phyloP scores from a whole-genome alignment of 176 grass and related monocot species.

The Saccharum spontaneum region DNA sequence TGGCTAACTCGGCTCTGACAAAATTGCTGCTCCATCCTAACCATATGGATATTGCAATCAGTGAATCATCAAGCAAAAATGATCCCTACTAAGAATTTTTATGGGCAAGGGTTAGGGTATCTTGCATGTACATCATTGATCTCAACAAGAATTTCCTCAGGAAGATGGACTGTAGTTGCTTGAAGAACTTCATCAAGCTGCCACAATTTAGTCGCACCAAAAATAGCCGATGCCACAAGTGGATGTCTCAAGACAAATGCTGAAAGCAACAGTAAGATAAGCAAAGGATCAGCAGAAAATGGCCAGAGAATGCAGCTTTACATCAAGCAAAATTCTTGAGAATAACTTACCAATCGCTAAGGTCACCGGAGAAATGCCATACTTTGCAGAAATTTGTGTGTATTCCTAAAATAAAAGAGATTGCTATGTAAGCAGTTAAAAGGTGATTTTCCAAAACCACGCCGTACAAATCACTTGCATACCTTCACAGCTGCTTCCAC shows the following conservation, averaged over 20 bases:
- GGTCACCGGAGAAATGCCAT: slow-evolving; percentile 61
- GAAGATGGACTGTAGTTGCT: slow-evolving; percentile 44
- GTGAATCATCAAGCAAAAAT: background rate
- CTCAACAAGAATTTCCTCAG: slow-evolving; percentile 51
- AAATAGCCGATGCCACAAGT: slow-evolving; percentile 69
- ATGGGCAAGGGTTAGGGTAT: slow-evolving; percentile 53
- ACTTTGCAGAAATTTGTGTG: slow-evolving; percentile 49
- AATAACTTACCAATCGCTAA: slow-evolving; percentile 67
- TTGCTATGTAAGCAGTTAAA: slow-evolving; percentile 3
- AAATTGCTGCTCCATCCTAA: background rate
- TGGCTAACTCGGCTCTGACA: background rate
- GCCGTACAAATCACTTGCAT: background rate
- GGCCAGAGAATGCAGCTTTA: background rate
- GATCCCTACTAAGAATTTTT: background rate
- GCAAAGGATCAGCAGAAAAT: background rate
- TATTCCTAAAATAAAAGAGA: slow-evolving; percentile 58
- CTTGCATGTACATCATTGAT: slow-evolving; percentile 50
- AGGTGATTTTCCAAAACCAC: background rate
- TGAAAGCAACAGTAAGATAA: slow-evolving; percentile 33
- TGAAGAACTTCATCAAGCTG: slow-evolving; percentile 71
- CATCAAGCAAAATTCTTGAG: background rate
- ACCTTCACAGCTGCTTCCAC: slow-evolving; percentile 69
- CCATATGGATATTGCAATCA: background rate
- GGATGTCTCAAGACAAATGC: slow-evolving; percentile 62
- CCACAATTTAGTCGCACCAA: slow-evolving; percentile 75